Evolutionary conservation across 495 filamentous ascomycete species (phyloP), one percentile per base, ranked within the genome.

Genomic region (Astrothelium subdiscretum): DNA sequence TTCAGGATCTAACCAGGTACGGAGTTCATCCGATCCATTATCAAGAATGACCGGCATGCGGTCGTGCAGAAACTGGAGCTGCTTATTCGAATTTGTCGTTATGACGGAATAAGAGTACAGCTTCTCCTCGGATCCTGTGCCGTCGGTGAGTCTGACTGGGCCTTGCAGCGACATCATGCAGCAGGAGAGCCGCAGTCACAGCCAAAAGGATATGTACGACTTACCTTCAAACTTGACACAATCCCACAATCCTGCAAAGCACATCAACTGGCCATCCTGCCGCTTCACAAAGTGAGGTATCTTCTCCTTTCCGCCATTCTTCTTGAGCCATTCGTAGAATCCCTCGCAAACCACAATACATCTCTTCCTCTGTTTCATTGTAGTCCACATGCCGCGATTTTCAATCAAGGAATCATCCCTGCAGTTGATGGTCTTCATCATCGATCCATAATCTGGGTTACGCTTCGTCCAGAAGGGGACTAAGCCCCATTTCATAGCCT

Each of bases 321-420:
- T 89, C 72, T 94, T 90, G 59, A 94, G 73, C 94, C 94, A 98
- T 73, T 98, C 94, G 72, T 92, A 98, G 74, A 97, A 98, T 2
- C 94, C 94, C 73, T 96, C 85, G 15, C 87, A 90, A 2, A 92
- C 66, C 1, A 98, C 84, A 44, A 97, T 77, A 70, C 94, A 98
- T 27, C 94, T 80, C 71, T 96, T 95, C 67, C 78, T 82, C 57
- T 84, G 80, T 72, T 96, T 97, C 88, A 97, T 96, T 15, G 79
- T 81, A 29, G 81, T 87, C 94, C 94, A 98, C 85, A 96, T 90
- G 13, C 91, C 91, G 2, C 83, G 80, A 26, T 86, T 81, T 8
- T 87, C 81, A 1, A 81, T 75, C 4, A 98, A 76, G 2, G 90
- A 94, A 73, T 97, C 94, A 69, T 92, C 91, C 26, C 94, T 87